These are phyloP conservation scores for Serendipita sp. DNA, from an alignment of 768 basidiomycete genomes.

Conservation along the genomic window DNA sequence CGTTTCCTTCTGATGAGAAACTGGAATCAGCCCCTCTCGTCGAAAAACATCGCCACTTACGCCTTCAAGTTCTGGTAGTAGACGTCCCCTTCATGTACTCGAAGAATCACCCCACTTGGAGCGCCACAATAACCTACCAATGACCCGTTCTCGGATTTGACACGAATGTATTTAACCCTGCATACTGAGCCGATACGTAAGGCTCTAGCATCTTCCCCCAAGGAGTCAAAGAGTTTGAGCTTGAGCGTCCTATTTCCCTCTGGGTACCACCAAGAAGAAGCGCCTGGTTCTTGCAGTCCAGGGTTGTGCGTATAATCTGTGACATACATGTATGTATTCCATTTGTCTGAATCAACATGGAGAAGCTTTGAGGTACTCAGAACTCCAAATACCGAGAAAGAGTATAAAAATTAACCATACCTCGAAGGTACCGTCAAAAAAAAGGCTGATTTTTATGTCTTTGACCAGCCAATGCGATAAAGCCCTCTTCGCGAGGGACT, in stretches of 20 bases:
- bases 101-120: neutral
- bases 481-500: neutral
- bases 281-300: neutral
- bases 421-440: neutral
- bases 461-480: neutral
- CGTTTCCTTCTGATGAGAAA: neutral
- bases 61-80: neutral
- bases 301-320: neutral
- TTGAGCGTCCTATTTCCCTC: neutral
- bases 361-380: neutral
- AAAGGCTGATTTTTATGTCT: neutral
- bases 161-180: neutral
- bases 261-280: neutral
- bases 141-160: neutral
- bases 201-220: neutral
- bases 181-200: neutral
- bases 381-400: neutral
- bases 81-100: neutral
- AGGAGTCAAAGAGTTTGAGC: neutral
- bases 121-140: neutral
- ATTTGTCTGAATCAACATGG: neutral
- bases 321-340: neutral
- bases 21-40: neutral
- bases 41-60: neutral
- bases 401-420: neutral